Conservation (phyloP, 768 basidiomycete genomes). For the Collybiopsis confluens region DNA sequence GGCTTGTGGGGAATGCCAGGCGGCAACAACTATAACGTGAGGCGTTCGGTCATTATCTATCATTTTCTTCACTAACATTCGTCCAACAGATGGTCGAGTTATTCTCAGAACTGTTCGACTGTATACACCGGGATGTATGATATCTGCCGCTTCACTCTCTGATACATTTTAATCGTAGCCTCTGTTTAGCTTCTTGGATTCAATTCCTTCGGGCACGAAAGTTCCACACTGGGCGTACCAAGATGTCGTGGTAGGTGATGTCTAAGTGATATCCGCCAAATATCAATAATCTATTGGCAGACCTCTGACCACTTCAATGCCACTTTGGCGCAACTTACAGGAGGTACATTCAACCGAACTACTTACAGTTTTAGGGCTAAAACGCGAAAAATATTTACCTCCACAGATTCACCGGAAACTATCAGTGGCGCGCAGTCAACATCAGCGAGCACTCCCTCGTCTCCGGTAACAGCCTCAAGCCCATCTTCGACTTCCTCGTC, state of each 20-base stretch:
- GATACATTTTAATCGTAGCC: background rate
- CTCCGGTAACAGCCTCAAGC: background rate
- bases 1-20: slow-evolving; percentile 6
- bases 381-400: too few relatives aligned
- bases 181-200: background rate
- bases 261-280: background rate
- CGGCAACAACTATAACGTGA: background rate
- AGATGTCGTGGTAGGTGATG: background rate
- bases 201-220: slow-evolving; percentile 1
- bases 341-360: background rate
- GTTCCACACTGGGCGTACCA: slow-evolving; percentile 4
- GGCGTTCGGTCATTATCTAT: background rate
- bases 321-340: background rate
- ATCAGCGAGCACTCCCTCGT: background rate
- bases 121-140: slow-evolving; percentile 1
- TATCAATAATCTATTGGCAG: background rate
- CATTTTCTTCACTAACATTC: background rate
- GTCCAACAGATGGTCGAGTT: background rate
- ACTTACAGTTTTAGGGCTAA: background rate
- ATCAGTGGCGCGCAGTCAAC: slow-evolving; percentile 3
- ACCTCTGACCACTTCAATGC: background rate
- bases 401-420: slow-evolving; percentile 14
- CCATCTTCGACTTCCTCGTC: background rate
- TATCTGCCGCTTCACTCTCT: background rate
- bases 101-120: background rate